Evolutionary conservation across 768 basidiomycete species (phyloP).

Genomic region (Mycena rosella): DNA sequence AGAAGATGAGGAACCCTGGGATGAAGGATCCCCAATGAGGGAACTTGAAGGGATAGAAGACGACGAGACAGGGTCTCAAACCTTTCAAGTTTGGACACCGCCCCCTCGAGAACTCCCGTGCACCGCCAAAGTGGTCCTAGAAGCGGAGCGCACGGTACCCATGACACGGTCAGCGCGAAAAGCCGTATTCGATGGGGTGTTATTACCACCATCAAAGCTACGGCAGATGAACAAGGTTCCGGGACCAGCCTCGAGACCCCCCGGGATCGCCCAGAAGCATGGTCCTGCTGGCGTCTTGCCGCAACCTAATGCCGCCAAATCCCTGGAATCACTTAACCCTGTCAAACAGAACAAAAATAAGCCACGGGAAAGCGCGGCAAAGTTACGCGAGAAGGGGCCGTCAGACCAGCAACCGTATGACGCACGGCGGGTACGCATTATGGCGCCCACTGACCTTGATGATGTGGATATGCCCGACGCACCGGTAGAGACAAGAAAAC

Average conservation of each 20-base stretch:
- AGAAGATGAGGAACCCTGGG: no score
- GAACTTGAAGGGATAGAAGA: no score
- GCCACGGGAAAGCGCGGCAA: not conserved
- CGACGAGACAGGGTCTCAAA: no score
- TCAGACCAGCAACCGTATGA: conserved; percentile 2
- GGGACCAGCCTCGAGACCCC: not conserved
- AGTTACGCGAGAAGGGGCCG: not conserved
- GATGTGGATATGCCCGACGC: not conserved
- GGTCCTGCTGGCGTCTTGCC: not conserved
- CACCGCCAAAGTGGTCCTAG: no score
- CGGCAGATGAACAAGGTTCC: not conserved
- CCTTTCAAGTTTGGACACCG: no score
- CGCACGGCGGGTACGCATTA: not conserved
- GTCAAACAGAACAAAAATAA: not conserved
- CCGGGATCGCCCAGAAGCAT: not conserved
- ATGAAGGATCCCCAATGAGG: no score
- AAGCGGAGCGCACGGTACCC: no score
- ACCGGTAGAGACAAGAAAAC: not conserved
- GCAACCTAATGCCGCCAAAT: not conserved
- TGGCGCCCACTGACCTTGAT: no score
- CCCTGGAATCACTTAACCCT: not conserved
- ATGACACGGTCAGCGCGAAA: no score
- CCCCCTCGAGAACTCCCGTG: no score
- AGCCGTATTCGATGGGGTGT: not conserved
- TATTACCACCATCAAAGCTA: not conserved